These are phyloP conservation scores for Vaccinium corymbosum DNA, from an alignment of 148 eudicot species.

Conservation along the genomic window DNA sequence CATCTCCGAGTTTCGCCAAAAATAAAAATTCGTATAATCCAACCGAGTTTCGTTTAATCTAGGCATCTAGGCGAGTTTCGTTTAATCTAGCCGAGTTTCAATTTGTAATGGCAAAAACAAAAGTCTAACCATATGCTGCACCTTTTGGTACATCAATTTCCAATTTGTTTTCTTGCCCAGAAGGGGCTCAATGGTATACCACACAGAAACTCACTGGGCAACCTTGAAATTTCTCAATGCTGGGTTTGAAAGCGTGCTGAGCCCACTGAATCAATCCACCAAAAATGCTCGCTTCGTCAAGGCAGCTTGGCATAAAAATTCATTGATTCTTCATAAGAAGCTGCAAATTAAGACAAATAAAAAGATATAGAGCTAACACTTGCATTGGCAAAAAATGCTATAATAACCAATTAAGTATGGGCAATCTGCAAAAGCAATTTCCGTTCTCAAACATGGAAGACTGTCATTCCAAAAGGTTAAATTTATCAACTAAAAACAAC, in stretches of 20 bases:
- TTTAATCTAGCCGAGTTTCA: no score
- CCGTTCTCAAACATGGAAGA: not conserved
- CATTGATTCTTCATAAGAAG: conserved; percentile 9
- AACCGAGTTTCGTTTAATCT: no score
- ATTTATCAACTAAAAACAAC: not conserved
- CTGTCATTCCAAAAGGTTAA: not conserved
- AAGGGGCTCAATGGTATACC: not conserved
- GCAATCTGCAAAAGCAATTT: no score
- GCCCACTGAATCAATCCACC: conserved; percentile 5
- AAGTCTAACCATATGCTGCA: not conserved
- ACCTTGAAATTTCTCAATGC: not conserved
- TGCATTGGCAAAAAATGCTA: not conserved
- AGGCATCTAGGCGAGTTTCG: no score
- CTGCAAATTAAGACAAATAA: not conserved
- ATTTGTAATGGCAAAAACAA: no score
- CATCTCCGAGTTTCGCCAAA: no score
- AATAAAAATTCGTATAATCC: no score
- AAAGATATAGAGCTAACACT: not conserved
- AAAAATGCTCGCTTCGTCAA: not conserved
- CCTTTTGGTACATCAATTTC: not conserved
- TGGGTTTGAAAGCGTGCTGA: conserved; percentile 14
- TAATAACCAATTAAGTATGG: not conserved
- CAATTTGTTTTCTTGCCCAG: not conserved
- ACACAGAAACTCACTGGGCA: not conserved
- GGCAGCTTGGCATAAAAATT: conserved; percentile 4